These are phyloP conservation scores for Fusarium dimerum DNA, from an alignment of 2,329 filamentous ascomycete genomes.

Conservation along the genomic window DNA sequence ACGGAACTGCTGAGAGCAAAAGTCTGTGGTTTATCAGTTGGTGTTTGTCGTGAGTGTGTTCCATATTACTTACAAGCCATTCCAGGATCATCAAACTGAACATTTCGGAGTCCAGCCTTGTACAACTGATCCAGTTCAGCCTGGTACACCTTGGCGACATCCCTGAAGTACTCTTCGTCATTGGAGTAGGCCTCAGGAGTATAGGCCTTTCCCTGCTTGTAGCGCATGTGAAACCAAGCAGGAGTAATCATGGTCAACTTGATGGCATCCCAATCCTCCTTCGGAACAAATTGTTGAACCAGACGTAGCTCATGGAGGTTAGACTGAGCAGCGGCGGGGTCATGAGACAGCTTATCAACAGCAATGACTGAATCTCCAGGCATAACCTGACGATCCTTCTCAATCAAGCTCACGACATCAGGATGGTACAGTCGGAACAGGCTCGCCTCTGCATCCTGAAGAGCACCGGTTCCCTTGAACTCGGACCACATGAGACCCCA, in stretches of 20 bases:
- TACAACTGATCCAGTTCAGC: slow-evolving; percentile 63
- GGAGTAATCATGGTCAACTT: slow-evolving; percentile 58
- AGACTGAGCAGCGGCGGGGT: slow-evolving; percentile 41
- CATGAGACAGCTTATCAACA: slow-evolving; percentile 47
- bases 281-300: slow-evolving; percentile 47
- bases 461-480: slow-evolving; percentile 49
- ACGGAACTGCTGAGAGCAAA: slow-evolving; percentile 73
- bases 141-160: slow-evolving; percentile 66
- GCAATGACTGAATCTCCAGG: slow-evolving; percentile 58
- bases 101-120: slow-evolving; percentile 62
- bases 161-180: slow-evolving; percentile 58
- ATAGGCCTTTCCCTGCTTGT: slow-evolving; percentile 31
- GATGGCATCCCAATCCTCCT: slow-evolving; percentile 51
- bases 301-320: slow-evolving; percentile 53
- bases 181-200: slow-evolving; percentile 27
- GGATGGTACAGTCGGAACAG: slow-evolving; percentile 58
- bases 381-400: slow-evolving; percentile 55
- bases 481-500: slow-evolving; percentile 57
- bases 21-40: slow-evolving; percentile 50
- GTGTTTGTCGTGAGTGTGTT: accelerated
- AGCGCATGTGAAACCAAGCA: slow-evolving; percentile 39
- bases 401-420: slow-evolving; percentile 55
- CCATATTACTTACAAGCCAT: slow-evolving; percentile 58
- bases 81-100: slow-evolving; percentile 69
- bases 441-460: slow-evolving; percentile 51